Percentiles rank a stretch among this genome's conserved stretches.
Conservation (phyloP, 2,329 filamentous ascomycete species). For the Fusarium napiforme region DNA sequence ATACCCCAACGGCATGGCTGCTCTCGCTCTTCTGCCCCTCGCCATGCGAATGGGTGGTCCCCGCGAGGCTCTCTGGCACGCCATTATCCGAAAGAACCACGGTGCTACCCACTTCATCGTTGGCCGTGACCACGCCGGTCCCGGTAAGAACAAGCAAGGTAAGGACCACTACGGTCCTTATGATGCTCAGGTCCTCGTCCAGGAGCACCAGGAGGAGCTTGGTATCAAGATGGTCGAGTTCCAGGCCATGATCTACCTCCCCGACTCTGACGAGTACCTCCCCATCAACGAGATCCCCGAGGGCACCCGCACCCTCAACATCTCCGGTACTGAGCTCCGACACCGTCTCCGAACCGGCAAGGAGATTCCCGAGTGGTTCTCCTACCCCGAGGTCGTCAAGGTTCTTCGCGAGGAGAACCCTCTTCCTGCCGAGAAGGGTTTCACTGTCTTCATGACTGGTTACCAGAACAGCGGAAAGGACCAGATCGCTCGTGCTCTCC, state of each 20-base stretch:
- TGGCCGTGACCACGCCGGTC: slow-evolving; percentile 96
- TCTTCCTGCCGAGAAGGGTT: slow-evolving; percentile 88
- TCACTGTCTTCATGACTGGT: slow-evolving; percentile 97
- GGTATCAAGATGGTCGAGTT: slow-evolving; percentile 99
- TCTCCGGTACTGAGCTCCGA: slow-evolving; percentile 90
- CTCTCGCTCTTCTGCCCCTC: slow-evolving; percentile 90
- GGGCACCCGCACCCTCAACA: slow-evolving; percentile 87
- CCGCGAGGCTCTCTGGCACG: slow-evolving; percentile 99
- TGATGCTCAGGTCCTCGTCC: slow-evolving; percentile 94
- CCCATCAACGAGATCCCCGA: slow-evolving; percentile 89
- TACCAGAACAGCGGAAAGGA: slow-evolving; percentile 98
- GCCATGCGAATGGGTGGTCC: slow-evolving; percentile 99
- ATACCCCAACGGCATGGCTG: slow-evolving; percentile 99
- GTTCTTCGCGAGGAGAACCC: slow-evolving; percentile 97
- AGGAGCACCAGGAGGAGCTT: slow-evolving; percentile 96
- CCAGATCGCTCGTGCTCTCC: slow-evolving; percentile 91
- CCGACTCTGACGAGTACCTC: slow-evolving; percentile 95
- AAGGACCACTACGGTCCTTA: slow-evolving; percentile 98
- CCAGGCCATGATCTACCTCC: slow-evolving; percentile 99
- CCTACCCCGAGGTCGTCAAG: slow-evolving; percentile 97
- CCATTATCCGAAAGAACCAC: slow-evolving; percentile 99
- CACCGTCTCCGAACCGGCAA: slow-evolving; percentile 89
- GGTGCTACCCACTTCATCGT: slow-evolving; percentile 99
- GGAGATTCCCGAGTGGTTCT: slow-evolving; percentile 99
- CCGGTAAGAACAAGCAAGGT: slow-evolving; percentile 97